phyloP scores from a whole-genome alignment of 2,329 filamentous ascomycete genomes.

The Botrytis pseudocinerea region DNA sequence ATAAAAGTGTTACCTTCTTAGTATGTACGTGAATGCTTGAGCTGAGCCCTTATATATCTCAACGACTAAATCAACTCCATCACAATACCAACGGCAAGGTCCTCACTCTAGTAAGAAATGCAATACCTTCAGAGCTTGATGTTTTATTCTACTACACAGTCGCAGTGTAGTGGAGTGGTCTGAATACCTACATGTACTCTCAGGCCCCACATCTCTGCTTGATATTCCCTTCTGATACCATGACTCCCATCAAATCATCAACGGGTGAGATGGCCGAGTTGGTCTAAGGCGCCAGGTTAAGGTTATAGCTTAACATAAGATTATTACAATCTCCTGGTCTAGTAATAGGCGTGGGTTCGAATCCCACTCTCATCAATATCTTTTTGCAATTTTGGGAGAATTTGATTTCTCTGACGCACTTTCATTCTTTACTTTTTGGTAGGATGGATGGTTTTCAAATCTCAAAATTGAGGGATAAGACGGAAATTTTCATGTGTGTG shows the following conservation, averaged over 20 bases:
- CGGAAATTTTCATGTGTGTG: not conserved
- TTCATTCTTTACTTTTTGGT: no score
- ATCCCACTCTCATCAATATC: constrained; percentile 4
- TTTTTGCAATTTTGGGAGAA: not conserved
- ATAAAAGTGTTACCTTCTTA: not conserved
- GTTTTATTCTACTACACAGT: not conserved
- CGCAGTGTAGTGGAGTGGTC: no score
- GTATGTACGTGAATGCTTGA: not conserved
- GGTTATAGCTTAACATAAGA: not conserved
- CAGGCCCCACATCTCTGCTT: not conserved
- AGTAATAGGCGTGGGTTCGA: constrained; percentile 18
- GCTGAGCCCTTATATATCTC: not conserved
- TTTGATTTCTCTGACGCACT: not conserved
- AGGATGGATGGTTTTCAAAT: not conserved
- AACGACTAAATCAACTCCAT: no score
- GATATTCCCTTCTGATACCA: rapidly evolving
- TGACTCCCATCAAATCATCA: not conserved
- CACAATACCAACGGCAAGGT: not conserved
- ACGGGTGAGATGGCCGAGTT: constrained; percentile 16
- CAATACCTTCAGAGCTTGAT: not conserved
- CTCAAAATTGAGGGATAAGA: no score
- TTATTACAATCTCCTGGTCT: constrained; percentile 9
- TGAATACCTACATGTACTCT: no score
- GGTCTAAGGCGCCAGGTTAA: constrained; percentile 21
- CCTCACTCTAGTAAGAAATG: not conserved